phyloP scores from a whole-genome alignment of 805 yeast genomes.

The Starmera quercuum region DNA sequence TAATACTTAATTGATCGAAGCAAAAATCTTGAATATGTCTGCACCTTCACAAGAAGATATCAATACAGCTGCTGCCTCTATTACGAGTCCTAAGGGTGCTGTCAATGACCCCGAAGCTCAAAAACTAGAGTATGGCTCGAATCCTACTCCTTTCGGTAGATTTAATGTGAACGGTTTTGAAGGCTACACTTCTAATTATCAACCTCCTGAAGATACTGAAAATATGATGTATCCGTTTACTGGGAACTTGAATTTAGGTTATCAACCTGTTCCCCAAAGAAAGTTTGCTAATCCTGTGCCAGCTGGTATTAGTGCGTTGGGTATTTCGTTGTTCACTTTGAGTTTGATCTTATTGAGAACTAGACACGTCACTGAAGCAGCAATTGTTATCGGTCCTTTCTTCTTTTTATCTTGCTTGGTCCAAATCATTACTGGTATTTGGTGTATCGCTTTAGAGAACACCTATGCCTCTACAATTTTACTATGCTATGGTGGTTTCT shows the following conservation, averaged over 20 bases:
- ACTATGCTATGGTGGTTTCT: conserved; percentile 47
- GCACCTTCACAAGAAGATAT: conserved; percentile 2
- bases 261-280: conserved; percentile 18
- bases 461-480: conserved; percentile 51
- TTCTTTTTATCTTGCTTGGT: conserved; percentile 43
- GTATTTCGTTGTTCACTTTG: conserved; percentile 37
- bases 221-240: conserved; percentile 33
- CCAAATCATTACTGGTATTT: conserved; percentile 42
- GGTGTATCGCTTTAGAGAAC: conserved; percentile 43
- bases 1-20: too few relatives aligned
- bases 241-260: conserved; percentile 41
- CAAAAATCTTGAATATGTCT: neutral
- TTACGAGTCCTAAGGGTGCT: neutral
- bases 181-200: conserved; percentile 1
- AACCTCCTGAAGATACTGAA: neutral
- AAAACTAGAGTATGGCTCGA: neutral
- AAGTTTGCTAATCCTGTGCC: conserved; percentile 39
- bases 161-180: conserved; percentile 3
- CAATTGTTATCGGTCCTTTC: conserved; percentile 36
- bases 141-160: conserved; percentile 4
- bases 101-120: neutral
- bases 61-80: conserved; percentile 2
- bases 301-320: conserved; percentile 43
- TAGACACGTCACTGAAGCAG: conserved; percentile 33
- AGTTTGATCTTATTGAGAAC: conserved; percentile 41